A percentile compares a stretch with the other conserved stretches of the same genome.
phyloP scores from a whole-genome alignment of 1,284 basidiomycete species.

The Cutaneotrichosporon arboriforme region DNA sequence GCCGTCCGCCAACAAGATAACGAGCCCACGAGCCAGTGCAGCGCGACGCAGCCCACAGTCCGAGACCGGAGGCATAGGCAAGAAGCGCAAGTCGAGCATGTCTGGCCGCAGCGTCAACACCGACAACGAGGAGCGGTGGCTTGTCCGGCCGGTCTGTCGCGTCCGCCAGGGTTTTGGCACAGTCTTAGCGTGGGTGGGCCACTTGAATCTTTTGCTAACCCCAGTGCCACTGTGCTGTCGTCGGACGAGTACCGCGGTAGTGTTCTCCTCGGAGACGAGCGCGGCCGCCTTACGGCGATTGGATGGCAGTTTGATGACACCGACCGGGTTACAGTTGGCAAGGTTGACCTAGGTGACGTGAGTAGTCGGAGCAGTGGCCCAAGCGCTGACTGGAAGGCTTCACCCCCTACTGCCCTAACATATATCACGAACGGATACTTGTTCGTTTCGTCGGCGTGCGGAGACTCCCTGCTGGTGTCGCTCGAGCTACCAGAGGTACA shows the following conservation, averaged over 20 bases:
- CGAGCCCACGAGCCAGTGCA: slow-evolving; percentile 29
- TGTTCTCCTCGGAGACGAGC: slow-evolving; percentile 70
- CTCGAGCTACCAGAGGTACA: slow-evolving; percentile 8
- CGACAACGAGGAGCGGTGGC: slow-evolving; percentile 20
- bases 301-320: slow-evolving; percentile 52
- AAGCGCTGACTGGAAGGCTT: slow-evolving; percentile 54
- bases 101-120: slow-evolving; percentile 16
- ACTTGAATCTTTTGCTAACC: slow-evolving; percentile 43
- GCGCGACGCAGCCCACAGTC: slow-evolving; percentile 30
- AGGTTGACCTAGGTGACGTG: slow-evolving; percentile 69
- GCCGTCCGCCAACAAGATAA: not conserved
- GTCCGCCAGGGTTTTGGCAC: slow-evolving; percentile 46
- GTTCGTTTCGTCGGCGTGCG: slow-evolving; percentile 75
- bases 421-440: slow-evolving; percentile 69
- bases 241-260: slow-evolving; percentile 42
- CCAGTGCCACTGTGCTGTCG: slow-evolving; percentile 48
- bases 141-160: slow-evolving; percentile 37
- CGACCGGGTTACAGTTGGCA: slow-evolving; percentile 52
- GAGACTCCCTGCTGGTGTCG: slow-evolving; percentile 70
- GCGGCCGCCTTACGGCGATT: slow-evolving; percentile 65
- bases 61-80: slow-evolving; percentile 31
- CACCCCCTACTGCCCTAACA: slow-evolving; percentile 68
- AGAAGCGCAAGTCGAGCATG: slow-evolving; percentile 38
- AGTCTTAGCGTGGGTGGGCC: slow-evolving; percentile 35
- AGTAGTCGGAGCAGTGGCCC: slow-evolving; percentile 17